Evolutionary conservation across 768 basidiomycete species (phyloP).

Genomic region (Rhodotorula sphaerocarpa): DNA sequence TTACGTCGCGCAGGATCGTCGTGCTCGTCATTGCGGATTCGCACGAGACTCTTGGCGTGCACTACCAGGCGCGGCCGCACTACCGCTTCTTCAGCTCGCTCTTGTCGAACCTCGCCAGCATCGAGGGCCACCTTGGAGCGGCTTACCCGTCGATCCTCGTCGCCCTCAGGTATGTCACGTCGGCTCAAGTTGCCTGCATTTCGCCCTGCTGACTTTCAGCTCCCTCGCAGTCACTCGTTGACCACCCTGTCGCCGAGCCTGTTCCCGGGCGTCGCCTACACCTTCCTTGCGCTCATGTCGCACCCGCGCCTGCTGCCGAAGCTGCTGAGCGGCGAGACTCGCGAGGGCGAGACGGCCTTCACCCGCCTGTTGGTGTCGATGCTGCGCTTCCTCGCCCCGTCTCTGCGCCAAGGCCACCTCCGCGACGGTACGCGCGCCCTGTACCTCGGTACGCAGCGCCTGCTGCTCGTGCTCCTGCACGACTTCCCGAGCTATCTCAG

Average conservation of each 20-base stretch:
- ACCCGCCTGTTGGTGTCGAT: constrained; percentile 86
- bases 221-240: constrained; percentile 66
- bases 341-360: constrained; percentile 82
- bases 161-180: constrained; percentile 63
- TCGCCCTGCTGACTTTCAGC: not conserved
- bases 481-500: constrained; percentile 68
- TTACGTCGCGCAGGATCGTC: constrained; percentile 45
- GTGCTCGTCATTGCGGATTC: constrained; percentile 88
- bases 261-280: constrained; percentile 97
- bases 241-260: constrained; percentile 91
- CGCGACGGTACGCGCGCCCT: constrained; percentile 72
- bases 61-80: constrained; percentile 95
- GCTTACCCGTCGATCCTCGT: constrained; percentile 84
- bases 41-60: constrained; percentile 84
- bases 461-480: constrained; percentile 89
- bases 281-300: constrained; percentile 93
- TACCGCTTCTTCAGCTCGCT: constrained; percentile 97
- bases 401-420: constrained; percentile 67
- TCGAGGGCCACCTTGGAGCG: constrained; percentile 74
- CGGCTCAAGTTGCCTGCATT: not conserved
- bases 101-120: constrained; percentile 77
- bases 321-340: constrained; percentile 68
- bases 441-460: constrained; percentile 78
- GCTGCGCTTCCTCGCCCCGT: constrained; percentile 88
- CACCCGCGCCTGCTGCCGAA: constrained; percentile 98